Evolutionary conservation across 345 rosid species (phyloP).

Genomic region (Anacardium occidentale): DNA sequence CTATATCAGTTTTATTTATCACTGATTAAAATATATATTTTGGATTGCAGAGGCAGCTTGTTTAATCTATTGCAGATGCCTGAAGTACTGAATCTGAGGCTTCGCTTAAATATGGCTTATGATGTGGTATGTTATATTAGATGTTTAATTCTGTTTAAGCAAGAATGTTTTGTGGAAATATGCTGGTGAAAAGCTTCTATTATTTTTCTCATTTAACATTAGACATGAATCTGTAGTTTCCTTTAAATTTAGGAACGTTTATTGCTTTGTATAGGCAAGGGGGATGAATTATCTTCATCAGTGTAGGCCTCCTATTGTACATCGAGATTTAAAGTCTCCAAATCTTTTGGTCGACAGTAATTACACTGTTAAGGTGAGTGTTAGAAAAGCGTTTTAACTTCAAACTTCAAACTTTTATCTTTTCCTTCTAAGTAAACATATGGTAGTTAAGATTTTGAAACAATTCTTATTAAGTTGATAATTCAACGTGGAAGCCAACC

Average conservation of each 20-base stretch:
- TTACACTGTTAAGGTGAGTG: conserved; percentile 52
- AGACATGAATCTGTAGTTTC: background rate
- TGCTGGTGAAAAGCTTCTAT: background rate
- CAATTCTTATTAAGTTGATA: background rate
- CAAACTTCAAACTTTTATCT: conserved; percentile 4
- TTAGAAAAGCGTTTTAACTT: conserved; percentile 20
- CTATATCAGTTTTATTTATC: background rate
- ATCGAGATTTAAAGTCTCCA: conserved; percentile 58
- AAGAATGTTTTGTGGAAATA: background rate
- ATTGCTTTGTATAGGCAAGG: conserved; percentile 50
- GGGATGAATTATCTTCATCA: conserved; percentile 81
- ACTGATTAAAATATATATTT: conserved; percentile 13
- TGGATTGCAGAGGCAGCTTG: conserved; percentile 48
- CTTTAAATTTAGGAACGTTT: conserved; percentile 19
- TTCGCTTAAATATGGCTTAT: conserved; percentile 51
- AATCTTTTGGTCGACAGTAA: conserved; percentile 50
- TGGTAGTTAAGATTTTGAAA: conserved; percentile 7
- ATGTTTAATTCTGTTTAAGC: conserved; percentile 1
- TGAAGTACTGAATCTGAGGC: conserved; percentile 36
- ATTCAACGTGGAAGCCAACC: background rate
- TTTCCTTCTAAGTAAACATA: background rate
- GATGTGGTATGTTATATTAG: conserved; percentile 44
- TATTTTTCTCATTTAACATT: background rate
- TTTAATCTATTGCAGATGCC: conserved; percentile 45
- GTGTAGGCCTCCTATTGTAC: conserved; percentile 54